These are phyloP conservation scores for Pseudogymnoascus sp. DNA, from an alignment of 2,329 filamentous ascomycete species.

Conservation along the genomic window DNA sequence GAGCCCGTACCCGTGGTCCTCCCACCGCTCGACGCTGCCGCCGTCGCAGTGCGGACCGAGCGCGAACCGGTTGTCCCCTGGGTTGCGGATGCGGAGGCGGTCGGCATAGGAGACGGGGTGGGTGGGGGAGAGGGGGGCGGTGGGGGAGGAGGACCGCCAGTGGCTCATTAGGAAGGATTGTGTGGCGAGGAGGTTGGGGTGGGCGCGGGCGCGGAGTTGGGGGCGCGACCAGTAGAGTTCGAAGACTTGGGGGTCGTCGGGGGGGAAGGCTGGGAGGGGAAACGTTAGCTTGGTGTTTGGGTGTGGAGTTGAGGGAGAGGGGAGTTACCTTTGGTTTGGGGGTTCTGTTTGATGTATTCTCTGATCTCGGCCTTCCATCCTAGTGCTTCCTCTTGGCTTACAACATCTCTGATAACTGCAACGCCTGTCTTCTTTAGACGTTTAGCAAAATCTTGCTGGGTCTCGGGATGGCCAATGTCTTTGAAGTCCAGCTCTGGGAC, in stretches of 20 bases:
- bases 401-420: conserved; percentile 54
- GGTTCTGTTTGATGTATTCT: conserved; percentile 57
- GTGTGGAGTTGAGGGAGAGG: too few relatives aligned
- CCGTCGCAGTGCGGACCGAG: conserved; percentile 67
- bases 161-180: conserved; percentile 52
- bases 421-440: conserved; percentile 20
- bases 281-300: too few relatives aligned
- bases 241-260: conserved; percentile 59
- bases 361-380: conserved; percentile 56
- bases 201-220: conserved; percentile 58
- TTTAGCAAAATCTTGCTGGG: conserved; percentile 12
- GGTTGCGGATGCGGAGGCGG: conserved; percentile 53
- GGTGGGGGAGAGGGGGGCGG: conserved; percentile 37
- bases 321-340: conserved; percentile 37
- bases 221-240: conserved; percentile 68
- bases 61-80: conserved; percentile 61
- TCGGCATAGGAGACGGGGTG: conserved; percentile 62
- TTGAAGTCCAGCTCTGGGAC: conserved; percentile 45
- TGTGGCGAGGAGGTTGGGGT: conserved; percentile 52
- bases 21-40: conserved; percentile 68
- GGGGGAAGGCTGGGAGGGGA: conserved; percentile 48
- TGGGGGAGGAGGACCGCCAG: conserved; percentile 43
- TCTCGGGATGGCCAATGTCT: conserved; percentile 27
- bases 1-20: conserved; percentile 55
- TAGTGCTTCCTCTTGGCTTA: conserved; percentile 54